A percentile compares a stretch with the other conserved stretches of the same genome.
These are phyloP conservation scores for Penicillium sp. DNA, from an alignment of 2,329 filamentous ascomycete genomes.

Conservation along the genomic window DNA sequence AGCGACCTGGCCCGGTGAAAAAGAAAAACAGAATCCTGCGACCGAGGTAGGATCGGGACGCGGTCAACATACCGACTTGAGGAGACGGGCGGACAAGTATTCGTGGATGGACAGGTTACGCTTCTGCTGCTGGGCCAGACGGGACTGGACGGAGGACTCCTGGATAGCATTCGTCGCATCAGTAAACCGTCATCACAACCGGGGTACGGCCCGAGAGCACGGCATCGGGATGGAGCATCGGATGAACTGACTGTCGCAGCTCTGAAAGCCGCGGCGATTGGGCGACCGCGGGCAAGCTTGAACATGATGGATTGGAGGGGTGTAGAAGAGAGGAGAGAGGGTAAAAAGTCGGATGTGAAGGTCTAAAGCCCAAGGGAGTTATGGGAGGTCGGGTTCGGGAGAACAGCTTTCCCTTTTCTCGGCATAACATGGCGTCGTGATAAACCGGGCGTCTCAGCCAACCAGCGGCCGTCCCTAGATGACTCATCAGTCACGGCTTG, in stretches of 20 bases:
- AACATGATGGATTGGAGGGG: slow-evolving; percentile 61
- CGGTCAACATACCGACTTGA: slow-evolving; percentile 56
- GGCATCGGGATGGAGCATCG: slow-evolving; percentile 10
- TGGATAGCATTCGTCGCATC: slow-evolving; percentile 32
- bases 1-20: slow-evolving; percentile 15
- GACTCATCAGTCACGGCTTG: slow-evolving; percentile 25
- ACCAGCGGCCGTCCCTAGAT: slow-evolving; percentile 25
- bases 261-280: slow-evolving; percentile 72
- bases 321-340: slow-evolving; percentile 12
- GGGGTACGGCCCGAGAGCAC: slow-evolving; percentile 12
- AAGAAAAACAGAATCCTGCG: slow-evolving; percentile 10
- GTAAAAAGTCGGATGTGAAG: slow-evolving; percentile 17
- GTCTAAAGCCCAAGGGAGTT: slow-evolving; percentile 13
- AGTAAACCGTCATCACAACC: slow-evolving; percentile 8
- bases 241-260: slow-evolving; percentile 65
- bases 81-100: slow-evolving; percentile 89
- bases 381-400: slow-evolving; percentile 17
- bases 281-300: slow-evolving; percentile 76
- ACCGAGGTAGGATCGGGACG: slow-evolving; percentile 9
- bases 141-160: slow-evolving; percentile 52
- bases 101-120: slow-evolving; percentile 95
- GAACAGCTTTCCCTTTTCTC: slow-evolving; percentile 39
- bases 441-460: slow-evolving; percentile 28
- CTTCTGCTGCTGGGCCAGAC: slow-evolving; percentile 66
- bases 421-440: slow-evolving; percentile 27